phyloP scores from a whole-genome alignment of 441 rosid genomes.

The Aleurites moluccanus region DNA sequence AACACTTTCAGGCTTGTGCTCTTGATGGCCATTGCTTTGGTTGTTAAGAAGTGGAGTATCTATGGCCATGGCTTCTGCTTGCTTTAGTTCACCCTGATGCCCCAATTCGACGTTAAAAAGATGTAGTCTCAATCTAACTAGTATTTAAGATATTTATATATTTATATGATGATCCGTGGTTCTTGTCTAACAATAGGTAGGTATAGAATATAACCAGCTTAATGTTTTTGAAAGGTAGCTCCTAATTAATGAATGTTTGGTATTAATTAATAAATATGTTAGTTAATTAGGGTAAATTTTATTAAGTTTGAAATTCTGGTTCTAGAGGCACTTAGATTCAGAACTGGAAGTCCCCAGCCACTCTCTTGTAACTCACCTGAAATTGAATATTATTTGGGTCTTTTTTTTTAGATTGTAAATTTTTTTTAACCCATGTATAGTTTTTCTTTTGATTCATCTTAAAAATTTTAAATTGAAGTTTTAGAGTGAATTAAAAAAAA shows the following conservation, averaged over 20 bases:
- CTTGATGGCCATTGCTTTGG: conserved; percentile 12
- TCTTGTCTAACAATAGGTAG: neutral
- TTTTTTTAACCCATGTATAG: no score
- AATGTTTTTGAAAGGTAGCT: neutral
- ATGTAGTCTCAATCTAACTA: neutral
- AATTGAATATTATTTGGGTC: no score
- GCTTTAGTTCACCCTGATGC: neutral
- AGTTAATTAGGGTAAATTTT: neutral
- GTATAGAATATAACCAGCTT: neutral
- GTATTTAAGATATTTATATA: neutral
- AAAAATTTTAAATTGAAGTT: no score
- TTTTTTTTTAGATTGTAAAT: no score
- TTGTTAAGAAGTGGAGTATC: conserved; percentile 39
- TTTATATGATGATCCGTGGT: neutral
- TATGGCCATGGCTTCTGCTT: conserved; percentile 26
- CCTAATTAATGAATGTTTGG: neutral
- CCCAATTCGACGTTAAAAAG: neutral
- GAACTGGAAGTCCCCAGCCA: neutral
- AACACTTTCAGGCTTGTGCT: conserved; percentile 1
- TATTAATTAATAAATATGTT: neutral
- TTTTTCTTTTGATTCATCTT: no score
- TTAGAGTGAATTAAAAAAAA: no score
- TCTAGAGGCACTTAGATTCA: neutral
- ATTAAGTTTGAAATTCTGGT: neutral
- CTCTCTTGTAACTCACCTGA: neutral